Conservation (phyloP, 441 rosid genomes). For the Populus hybrid region DNA sequence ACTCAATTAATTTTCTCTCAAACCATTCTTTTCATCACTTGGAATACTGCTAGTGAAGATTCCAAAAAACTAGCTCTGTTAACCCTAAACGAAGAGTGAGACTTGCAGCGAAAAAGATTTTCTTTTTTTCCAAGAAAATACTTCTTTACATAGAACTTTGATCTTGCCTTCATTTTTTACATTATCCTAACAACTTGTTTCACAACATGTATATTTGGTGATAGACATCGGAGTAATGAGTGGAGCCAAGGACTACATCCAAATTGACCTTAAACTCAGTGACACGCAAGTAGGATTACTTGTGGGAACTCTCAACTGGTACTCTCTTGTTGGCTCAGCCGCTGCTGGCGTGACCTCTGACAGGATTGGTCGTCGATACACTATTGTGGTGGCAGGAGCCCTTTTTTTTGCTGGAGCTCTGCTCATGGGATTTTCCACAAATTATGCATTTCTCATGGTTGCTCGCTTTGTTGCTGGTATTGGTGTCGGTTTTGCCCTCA, state of each 20-base stretch:
- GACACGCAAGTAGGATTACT: conserved; percentile 46
- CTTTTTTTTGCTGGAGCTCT: conserved; percentile 70
- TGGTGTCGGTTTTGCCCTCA: conserved; percentile 73
- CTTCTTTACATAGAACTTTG: not conserved
- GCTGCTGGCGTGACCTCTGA: conserved; percentile 78
- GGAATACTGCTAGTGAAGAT: not conserved
- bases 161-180: not conserved
- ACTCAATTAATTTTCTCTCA: not conserved
- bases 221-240: conserved; percentile 54
- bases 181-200: not conserved
- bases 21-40: not conserved
- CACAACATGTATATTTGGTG: not conserved
- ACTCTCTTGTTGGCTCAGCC: conserved; percentile 54
- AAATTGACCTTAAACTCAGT: conserved; percentile 34
- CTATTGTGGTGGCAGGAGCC: conserved; percentile 64
- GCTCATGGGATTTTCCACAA: conserved; percentile 71
- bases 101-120: not conserved
- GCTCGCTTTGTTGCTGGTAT: conserved; percentile 74
- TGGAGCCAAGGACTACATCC: conserved; percentile 54
- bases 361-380: conserved; percentile 72
- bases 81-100: not conserved
- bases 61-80: not conserved
- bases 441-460: conserved; percentile 71
- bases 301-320: conserved; percentile 51
- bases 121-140: not conserved